phyloP scores from a whole-genome alignment of 805 yeast genomes.

The Pichia exigua region DNA sequence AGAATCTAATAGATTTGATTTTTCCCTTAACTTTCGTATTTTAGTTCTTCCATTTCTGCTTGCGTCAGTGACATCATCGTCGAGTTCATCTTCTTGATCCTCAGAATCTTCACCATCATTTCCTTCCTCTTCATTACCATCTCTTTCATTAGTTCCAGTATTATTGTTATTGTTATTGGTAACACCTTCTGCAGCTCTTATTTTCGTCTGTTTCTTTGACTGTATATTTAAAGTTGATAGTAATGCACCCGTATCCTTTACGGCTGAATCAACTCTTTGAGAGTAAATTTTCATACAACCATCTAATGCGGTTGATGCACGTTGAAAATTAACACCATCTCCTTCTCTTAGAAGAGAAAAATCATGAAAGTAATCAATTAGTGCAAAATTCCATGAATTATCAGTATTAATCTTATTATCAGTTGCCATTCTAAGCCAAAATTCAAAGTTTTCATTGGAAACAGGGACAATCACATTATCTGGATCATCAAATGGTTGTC shows the following conservation, averaged over 20 bases:
- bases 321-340: constrained; percentile 77
- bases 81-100: constrained; percentile 15
- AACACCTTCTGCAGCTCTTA: constrained; percentile 19
- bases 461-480: constrained; percentile 8
- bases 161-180: constrained; percentile 13
- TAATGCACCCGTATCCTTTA: constrained; percentile 80
- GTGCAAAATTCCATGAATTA: constrained; percentile 85
- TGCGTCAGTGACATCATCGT: neutral
- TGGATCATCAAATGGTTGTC: neutral
- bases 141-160: constrained; percentile 11
- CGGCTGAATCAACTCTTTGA: constrained; percentile 86
- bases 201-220: constrained; percentile 4
- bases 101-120: constrained; percentile 12
- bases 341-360: constrained; percentile 67
- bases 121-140: constrained; percentile 15
- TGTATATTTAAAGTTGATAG: constrained; percentile 37
- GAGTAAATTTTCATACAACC: constrained; percentile 93
- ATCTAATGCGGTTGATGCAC: constrained; percentile 85
- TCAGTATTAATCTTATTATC: constrained; percentile 76
- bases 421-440: constrained; percentile 77
- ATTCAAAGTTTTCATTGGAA: constrained; percentile 50
- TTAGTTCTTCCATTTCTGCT: neutral
- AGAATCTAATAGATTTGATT: constrained; percentile 5
- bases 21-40: constrained; percentile 4
- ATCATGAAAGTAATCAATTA: constrained; percentile 88